phyloP scores from a whole-genome alignment of 345 rosid species.

The Salix dunnii region DNA sequence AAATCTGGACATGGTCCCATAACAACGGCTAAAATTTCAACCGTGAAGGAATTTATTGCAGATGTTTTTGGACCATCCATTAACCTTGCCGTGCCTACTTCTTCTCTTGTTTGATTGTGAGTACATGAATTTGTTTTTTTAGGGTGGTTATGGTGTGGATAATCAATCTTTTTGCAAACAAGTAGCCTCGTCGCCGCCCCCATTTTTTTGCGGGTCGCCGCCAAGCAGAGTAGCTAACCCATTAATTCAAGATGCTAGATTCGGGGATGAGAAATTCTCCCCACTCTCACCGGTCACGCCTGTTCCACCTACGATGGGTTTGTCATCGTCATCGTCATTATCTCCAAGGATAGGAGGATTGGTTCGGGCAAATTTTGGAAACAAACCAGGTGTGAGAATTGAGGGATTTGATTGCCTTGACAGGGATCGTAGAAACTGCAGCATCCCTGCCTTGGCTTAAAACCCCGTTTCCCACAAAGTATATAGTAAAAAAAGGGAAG shows the following conservation, averaged over 20 bases:
- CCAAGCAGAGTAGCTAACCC: constrained; percentile 99
- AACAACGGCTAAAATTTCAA: not conserved
- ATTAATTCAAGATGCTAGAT: constrained; percentile 76
- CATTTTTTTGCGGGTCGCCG: constrained; percentile 87
- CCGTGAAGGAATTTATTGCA: not conserved
- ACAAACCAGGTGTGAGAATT: constrained; percentile 73
- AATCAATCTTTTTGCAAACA: constrained; percentile 43
- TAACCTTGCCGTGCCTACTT: not conserved
- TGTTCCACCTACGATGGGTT: constrained; percentile 22
- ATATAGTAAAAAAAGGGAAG: constrained; percentile 16
- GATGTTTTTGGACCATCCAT: not conserved
- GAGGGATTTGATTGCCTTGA: constrained; percentile 96
- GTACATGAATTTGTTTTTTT: not conserved
- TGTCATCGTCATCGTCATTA: constrained; percentile 44
- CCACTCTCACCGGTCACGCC: constrained; percentile 39
- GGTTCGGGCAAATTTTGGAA: constrained; percentile 66
- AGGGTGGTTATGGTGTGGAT: constrained; percentile 62
- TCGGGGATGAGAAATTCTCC: constrained; percentile 52
- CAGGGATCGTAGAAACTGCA: constrained; percentile 68
- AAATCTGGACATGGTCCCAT: not conserved
- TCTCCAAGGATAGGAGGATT: constrained; percentile 66
- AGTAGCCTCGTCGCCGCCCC: constrained; percentile 73
- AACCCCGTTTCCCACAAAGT: constrained; percentile 17
- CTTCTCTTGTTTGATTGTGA: not conserved
- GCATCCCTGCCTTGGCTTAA: constrained; percentile 80